Evolutionary conservation across 257 asterid genomes (phyloP), one percentile per base, ranked within the genome.

Genomic region (Verbena officinalis): DNA sequence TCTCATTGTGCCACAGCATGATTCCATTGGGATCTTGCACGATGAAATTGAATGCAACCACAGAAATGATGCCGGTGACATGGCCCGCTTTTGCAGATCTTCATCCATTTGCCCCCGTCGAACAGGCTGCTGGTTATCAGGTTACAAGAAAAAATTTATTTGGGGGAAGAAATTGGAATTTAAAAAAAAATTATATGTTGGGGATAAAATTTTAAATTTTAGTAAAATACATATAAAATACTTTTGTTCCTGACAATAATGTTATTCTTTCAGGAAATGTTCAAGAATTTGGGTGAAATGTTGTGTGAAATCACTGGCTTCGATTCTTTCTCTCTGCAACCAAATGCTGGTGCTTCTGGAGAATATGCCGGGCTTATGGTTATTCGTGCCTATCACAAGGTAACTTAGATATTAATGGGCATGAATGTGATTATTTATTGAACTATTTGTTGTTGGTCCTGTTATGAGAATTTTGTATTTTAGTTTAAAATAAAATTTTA

Each of bases 291-390:
- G 83, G 99, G 99, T 55, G 95, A 90, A 7, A 68, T 86, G 75
- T 64, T 94, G 81, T 94, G 99, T 64, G 83, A 90, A 9, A 85
- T 94, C 69, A 94, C 99, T 27, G 99, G 99, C 58, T 94, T 94
- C 54, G 98, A 94, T 73, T 94, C 99, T 44, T 81, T 94, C 89
- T 94, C 99, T 19, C 86, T 94, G 75, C 99, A 90, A 81, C 99
- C 99, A 46, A 93, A 93, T 59, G 97, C 99, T 39, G 99, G 99
- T 76, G 99, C 99, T 48, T 81, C 99, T 59, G 99, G 99, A 60
- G 99, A 93, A 67, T 93, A 93, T 63, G 97, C 99, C 11, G 99
- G 99, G 44, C 74, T 93, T 67, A 93, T 93, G 99, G 99, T 93
- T 73, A 93, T 93, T 62, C 95, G 97, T 54, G 97, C 96, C 57